Evolutionary conservation across 2,329 filamentous ascomycete genomes (phyloP), one percentile per base, ranked within the genome.

Genomic region (Arthrinium phaeospermum): DNA sequence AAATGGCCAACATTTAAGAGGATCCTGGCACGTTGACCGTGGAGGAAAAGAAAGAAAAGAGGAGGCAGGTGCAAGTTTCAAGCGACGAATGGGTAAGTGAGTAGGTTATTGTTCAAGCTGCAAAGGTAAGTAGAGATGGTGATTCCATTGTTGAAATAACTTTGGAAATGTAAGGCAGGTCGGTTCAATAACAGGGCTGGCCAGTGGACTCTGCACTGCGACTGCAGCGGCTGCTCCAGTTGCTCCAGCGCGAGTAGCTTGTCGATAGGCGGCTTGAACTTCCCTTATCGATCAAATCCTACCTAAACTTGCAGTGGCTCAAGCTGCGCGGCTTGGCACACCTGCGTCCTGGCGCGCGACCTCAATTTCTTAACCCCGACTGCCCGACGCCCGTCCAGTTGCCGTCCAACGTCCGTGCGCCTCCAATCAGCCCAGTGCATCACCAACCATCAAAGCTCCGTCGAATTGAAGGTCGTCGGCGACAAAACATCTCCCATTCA

Each of bases 201-300:
- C 22, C 53, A 61, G 53, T 64, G 57, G 57, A 64, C 30, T 37
- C 53, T 61, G 53, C 30, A 37, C 53, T 37, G 53, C 10, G 49
- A 19, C 57, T 64, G 57, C 22, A n/a, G 19, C 27, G 16, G 53
- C 34, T 37, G 53, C 30, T 61, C 27, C 53, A 61, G 53, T 61
- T 34, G 53, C 53, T 61, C 53, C 53, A 61, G 53, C 30, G 34
- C 24, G 30, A 27, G 51, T 57, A 19, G 27, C 24, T 30, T 6
- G 6, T 34, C 51, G 51, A 57, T 57, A 57, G 51, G 51, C 51
- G 51, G 37, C 16, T 61, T 5, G 30, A n/a, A 61, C 30, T 61
- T 37, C 53, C 34, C 57, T 64, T 64, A 64, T 64, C 57, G 57
- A 64, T 64, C 34, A 41, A 64, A 61, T 61, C 57, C 57, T 41